Evolutionary conservation across 495 filamentous ascomycete species (phyloP).

Genomic region (Penicillium fimorum): DNA sequence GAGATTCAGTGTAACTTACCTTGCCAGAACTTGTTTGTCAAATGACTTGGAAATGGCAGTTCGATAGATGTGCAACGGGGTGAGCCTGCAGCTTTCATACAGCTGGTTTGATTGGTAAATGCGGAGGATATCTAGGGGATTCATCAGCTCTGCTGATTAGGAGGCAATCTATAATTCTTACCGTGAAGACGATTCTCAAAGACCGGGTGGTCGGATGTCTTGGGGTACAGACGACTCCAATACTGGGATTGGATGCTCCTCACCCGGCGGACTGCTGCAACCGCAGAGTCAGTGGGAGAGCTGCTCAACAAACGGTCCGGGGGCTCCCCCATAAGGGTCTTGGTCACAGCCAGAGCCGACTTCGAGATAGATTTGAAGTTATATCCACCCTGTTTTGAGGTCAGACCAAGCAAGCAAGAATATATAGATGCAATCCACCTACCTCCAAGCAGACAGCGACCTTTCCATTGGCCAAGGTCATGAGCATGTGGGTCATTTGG

Average conservation of each 20-base stretch:
- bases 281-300: slow-evolving; percentile 43
- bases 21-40: slow-evolving; percentile 86
- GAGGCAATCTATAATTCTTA: slow-evolving; percentile 19
- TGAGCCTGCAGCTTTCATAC: slow-evolving; percentile 69
- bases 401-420: neutral
- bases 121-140: slow-evolving; percentile 64
- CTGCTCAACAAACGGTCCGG: slow-evolving; percentile 66
- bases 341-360: slow-evolving; percentile 86
- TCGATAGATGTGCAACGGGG: slow-evolving; percentile 69
- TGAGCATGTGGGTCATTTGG: slow-evolving; percentile 99
- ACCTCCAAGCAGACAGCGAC: slow-evolving; percentile 86
- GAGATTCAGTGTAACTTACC: slow-evolving; percentile 43
- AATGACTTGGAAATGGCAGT: slow-evolving; percentile 72
- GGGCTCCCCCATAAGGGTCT: slow-evolving; percentile 91
- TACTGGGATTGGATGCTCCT: slow-evolving; percentile 54
- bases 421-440: slow-evolving; percentile 1
- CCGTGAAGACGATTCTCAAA: slow-evolving; percentile 55
- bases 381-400: slow-evolving; percentile 69
- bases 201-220: slow-evolving; percentile 29
- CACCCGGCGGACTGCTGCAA: slow-evolving; percentile 52
- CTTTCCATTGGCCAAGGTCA: slow-evolving; percentile 90
- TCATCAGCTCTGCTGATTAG: slow-evolving; percentile 8
- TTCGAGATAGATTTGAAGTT: slow-evolving; percentile 89
- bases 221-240: slow-evolving; percentile 61
- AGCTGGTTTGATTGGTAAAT: slow-evolving; percentile 67